A percentile compares a stretch with the other conserved stretches of the same genome.
Conservation (phyloP, 1,139 yeast species). For the Blastobotrys malaysiensis region DNA sequence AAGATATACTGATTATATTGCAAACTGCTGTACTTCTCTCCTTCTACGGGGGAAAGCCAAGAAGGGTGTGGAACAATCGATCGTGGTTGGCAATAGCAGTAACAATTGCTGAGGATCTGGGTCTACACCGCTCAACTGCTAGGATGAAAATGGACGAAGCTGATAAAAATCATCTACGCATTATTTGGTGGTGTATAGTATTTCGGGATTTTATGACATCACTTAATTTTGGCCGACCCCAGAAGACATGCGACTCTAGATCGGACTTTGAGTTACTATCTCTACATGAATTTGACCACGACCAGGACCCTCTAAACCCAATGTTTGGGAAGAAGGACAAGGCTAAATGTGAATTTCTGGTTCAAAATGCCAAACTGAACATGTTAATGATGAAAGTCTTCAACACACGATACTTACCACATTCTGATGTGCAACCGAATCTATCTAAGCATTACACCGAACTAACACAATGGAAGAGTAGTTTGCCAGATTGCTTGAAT, state of each 20-base stretch:
- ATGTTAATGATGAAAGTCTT: conserved; percentile 4
- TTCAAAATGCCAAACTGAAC: conserved; percentile 1
- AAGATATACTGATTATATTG: conserved; percentile 11
- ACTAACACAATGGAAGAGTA: not conserved
- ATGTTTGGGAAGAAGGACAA: not conserved
- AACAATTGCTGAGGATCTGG: conserved; percentile 15
- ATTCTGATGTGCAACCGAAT: not conserved
- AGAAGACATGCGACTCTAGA: conserved; percentile 8
- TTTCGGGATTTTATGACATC: conserved; percentile 16
- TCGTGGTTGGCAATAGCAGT: conserved; percentile 16
- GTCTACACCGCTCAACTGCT: conserved; percentile 15
- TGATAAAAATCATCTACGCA: conserved; percentile 13
- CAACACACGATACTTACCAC: conserved; percentile 2
- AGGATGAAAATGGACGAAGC: conserved; percentile 9
- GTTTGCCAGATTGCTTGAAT: not conserved
- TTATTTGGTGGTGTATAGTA: conserved; percentile 17
- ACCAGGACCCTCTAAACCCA: not conserved
- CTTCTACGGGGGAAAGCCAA: conserved; percentile 15
- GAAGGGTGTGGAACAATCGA: conserved; percentile 14
- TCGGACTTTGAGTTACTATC: conserved; percentile 2
- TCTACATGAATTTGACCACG: not conserved
- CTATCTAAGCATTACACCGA: not conserved
- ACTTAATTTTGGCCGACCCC: conserved; percentile 16
- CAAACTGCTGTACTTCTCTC: conserved; percentile 14
- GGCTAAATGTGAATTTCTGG: not conserved